A percentile compares a stretch with the other conserved stretches of the same genome.
These are phyloP conservation scores for Dendrothele bispora DNA, from an alignment of 768 basidiomycete genomes.

Conservation along the genomic window DNA sequence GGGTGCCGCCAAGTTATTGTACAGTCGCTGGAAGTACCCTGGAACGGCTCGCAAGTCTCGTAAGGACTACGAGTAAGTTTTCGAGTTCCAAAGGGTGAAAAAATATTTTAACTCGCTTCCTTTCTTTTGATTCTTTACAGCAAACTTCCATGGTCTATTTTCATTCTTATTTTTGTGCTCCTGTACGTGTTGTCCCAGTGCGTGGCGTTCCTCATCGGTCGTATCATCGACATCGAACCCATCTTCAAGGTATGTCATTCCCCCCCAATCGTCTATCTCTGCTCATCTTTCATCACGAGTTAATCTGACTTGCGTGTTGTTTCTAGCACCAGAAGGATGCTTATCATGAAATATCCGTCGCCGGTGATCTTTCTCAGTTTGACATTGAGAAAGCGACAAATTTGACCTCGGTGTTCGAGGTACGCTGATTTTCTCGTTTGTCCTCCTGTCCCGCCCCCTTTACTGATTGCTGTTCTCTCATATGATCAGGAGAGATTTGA, in stretches of 20 bases:
- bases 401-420: conserved; percentile 28
- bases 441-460: neutral
- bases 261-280: neutral
- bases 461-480: neutral
- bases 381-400: conserved; percentile 32
- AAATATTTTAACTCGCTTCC: neutral
- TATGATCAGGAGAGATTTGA: conserved; percentile 23
- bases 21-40: conserved; percentile 31
- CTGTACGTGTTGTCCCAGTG: conserved; percentile 25
- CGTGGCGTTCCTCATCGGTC: conserved; percentile 36
- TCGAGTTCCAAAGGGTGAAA: neutral
- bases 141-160: conserved; percentile 35
- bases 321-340: conserved; percentile 31
- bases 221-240: conserved; percentile 34
- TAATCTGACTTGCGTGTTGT: too few relatives aligned
- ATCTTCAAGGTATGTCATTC: conserved; percentile 24
- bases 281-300: neutral
- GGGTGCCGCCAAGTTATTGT: conserved; percentile 32
- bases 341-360: conserved; percentile 36
- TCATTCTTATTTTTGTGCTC: conserved; percentile 35
- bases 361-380: conserved; percentile 30
- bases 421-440: conserved; percentile 8
- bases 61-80: conserved; percentile 35
- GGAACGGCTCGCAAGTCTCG: conserved; percentile 32
- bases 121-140: too few relatives aligned